phyloP scores from a whole-genome alignment of 2,329 filamentous ascomycete species.

The Grosmannia clavigera region DNA sequence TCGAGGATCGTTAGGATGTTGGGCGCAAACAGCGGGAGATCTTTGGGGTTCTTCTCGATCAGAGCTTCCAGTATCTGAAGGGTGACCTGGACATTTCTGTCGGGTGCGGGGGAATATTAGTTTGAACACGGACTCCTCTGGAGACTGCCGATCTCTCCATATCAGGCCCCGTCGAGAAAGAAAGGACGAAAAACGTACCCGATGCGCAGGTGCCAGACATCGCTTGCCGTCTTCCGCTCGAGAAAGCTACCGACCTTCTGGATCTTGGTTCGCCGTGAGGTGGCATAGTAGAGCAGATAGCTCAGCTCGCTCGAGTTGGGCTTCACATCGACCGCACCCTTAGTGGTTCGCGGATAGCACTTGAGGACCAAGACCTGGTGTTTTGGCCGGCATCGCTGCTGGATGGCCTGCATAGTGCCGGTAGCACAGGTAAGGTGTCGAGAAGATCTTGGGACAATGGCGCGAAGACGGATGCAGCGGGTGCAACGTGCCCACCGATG shows the following conservation, averaged over 20 bases:
- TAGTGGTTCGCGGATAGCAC: conserved; percentile 88
- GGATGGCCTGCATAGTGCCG: conserved; percentile 48
- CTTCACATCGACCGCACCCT: conserved; percentile 83
- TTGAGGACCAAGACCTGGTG: conserved; percentile 94
- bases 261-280: conserved; percentile 85
- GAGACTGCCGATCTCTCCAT: too few species aligned
- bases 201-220: conserved; percentile 80
- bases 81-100: conserved; percentile 83
- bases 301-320: conserved; percentile 94
- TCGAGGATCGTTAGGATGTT: conserved; percentile 77
- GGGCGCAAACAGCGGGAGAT: conserved; percentile 76
- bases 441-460: not conserved
- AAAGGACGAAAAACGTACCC: conserved; percentile 45
- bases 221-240: conserved; percentile 83
- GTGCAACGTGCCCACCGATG: not conserved
- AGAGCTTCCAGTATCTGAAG: conserved; percentile 83
- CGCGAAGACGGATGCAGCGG: not conserved
- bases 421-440: not conserved
- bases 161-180: not conserved
- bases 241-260: conserved; percentile 92
- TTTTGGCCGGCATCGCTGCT: conserved; percentile 71
- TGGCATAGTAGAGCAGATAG: conserved; percentile 94
- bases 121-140: too few species aligned
- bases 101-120: not conserved
- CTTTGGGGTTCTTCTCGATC: conserved; percentile 84